Percentiles rank a stretch among this genome's conserved stretches.
Evolutionary conservation across 192 early-diverging fungal species (phyloP).

Genomic region (Coemansia sp.): DNA sequence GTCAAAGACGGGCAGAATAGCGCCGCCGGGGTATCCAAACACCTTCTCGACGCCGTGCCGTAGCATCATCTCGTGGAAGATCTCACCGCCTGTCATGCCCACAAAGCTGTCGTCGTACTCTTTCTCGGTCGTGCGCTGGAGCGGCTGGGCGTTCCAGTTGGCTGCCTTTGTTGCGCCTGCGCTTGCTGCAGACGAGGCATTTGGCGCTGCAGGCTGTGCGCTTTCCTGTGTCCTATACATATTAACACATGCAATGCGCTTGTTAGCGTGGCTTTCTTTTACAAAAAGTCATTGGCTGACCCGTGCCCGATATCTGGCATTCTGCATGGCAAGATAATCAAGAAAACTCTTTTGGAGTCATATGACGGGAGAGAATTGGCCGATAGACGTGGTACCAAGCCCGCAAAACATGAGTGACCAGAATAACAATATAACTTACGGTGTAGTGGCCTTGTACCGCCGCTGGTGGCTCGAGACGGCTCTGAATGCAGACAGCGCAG

Average conservation of each 20-base stretch:
- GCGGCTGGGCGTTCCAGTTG: slow-evolving; percentile 13
- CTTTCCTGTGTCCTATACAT: slow-evolving; percentile 30
- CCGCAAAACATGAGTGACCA: neutral
- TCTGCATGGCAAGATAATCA: neutral
- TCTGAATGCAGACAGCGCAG: slow-evolving; percentile 29
- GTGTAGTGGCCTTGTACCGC: slow-evolving; percentile 49
- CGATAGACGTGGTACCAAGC: neutral
- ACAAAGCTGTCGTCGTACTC: slow-evolving; percentile 81
- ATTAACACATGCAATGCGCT: neutral
- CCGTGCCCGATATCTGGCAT: neutral
- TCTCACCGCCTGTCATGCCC: slow-evolving; percentile 95
- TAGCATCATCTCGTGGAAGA: slow-evolving; percentile 99
- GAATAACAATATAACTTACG: slow-evolving; percentile 33
- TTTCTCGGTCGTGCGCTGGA: slow-evolving; percentile 35
- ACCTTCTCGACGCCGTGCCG: slow-evolving; percentile 88
- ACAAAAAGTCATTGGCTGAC: neutral
- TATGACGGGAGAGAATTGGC: neutral
- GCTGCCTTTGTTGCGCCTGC: slow-evolving; percentile 8
- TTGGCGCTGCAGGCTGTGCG: slow-evolving; percentile 28
- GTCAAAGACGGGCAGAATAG: slow-evolving; percentile 98
- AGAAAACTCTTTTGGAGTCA: neutral
- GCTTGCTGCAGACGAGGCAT: slow-evolving; percentile 15
- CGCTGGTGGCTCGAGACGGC: slow-evolving; percentile 25
- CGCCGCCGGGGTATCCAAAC: slow-evolving; percentile 98
- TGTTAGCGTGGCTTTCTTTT: slow-evolving; percentile 1